These are phyloP conservation scores for Oenanthe sinensis DNA, from an alignment of 129 eudicot species.

Conservation along the genomic window DNA sequence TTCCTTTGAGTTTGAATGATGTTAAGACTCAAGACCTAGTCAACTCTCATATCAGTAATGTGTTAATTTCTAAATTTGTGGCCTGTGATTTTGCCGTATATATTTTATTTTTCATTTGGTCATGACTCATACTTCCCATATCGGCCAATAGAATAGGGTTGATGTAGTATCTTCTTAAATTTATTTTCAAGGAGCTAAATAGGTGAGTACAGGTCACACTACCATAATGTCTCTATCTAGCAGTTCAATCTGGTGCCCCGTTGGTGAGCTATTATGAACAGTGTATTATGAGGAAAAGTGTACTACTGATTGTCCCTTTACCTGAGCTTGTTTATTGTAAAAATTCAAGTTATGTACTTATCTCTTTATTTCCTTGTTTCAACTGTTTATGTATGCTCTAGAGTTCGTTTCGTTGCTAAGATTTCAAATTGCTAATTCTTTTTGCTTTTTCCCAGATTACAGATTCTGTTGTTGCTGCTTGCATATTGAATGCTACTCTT, in stretches of 20 bases:
- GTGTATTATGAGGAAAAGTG: neutral
- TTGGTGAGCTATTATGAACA: neutral
- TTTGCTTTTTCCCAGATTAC: slow-evolving; percentile 45
- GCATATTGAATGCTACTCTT: slow-evolving; percentile 92
- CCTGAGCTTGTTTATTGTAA: neutral
- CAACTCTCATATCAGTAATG: neutral
- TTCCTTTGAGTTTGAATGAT: neutral
- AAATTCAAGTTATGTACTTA: neutral
- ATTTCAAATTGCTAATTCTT: neutral
- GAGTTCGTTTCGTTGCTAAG: neutral
- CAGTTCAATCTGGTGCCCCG: neutral
- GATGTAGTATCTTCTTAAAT: neutral
- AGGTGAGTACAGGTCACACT: neutral
- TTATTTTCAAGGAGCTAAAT: neutral
- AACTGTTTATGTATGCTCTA: neutral
- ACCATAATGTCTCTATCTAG: neutral
- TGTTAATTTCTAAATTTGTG: neutral
- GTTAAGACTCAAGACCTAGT: neutral
- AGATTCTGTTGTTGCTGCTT: slow-evolving; percentile 99
- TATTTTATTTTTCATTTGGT: neutral
- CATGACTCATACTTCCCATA: neutral
- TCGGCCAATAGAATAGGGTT: neutral
- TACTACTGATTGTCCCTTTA: neutral
- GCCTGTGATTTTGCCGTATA: neutral
- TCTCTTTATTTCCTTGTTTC: neutral